phyloP scores from a whole-genome alignment of 75 land plant species.

The Chamaecyparis obtusa region DNA sequence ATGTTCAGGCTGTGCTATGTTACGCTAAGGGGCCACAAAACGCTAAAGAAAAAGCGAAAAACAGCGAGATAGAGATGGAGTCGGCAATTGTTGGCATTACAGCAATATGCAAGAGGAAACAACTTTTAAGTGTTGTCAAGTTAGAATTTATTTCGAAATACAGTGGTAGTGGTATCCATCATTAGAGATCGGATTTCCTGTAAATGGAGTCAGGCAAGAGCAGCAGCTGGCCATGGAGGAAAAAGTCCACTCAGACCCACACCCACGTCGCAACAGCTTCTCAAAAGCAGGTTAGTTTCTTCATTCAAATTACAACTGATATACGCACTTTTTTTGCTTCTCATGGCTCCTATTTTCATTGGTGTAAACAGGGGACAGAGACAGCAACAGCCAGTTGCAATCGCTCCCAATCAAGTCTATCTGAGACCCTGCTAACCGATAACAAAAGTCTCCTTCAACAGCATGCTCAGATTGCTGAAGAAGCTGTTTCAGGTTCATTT shows the following conservation, averaged over 20 bases:
- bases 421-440: background rate
- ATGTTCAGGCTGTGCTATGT: background rate
- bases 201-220: background rate
- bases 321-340: too few species aligned
- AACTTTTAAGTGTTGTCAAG: background rate
- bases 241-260: background rate
- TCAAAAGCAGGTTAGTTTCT: background rate
- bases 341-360: background rate
- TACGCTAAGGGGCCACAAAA: too few species aligned
- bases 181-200: background rate
- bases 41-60: background rate
- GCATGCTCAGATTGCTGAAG: background rate
- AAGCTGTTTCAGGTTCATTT: slow-evolving; percentile 13
- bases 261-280: background rate
- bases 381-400: too few species aligned
- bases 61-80: background rate
- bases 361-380: background rate
- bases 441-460: slow-evolving; percentile 3
- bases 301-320: too few species aligned
- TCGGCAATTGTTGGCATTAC: background rate
- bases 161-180: background rate
- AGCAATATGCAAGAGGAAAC: background rate
- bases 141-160: background rate
- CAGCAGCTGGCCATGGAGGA: slow-evolving; percentile 11
- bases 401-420: background rate